Percentiles rank a stretch among this genome's conserved stretches.
Conservation (phyloP, 768 basidiomycete genomes). For the Trametes cinnabarina region DNA sequence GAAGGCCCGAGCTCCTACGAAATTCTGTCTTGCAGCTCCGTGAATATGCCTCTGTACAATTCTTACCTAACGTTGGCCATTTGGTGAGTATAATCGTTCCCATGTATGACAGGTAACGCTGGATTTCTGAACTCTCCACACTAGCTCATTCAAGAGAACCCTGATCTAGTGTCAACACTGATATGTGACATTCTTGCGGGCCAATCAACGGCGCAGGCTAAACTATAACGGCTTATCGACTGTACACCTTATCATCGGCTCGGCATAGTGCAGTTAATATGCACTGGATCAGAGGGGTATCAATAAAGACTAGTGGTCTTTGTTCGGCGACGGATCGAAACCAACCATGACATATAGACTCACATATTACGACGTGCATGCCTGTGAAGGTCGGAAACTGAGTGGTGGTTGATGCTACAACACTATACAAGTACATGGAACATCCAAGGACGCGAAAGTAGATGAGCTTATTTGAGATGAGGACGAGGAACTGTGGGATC, state of each 20-base stretch:
- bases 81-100: neutral
- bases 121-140: no score
- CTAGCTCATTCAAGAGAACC: neutral
- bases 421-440: neutral
- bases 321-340: no score
- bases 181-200: neutral
- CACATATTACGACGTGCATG: neutral
- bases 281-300: no score
- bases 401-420: neutral
- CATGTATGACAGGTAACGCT: no score
- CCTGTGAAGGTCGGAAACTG: neutral
- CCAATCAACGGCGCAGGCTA: neutral
- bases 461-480: no score
- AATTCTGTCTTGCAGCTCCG: neutral
- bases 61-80: neutral
- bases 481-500: no score
- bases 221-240: neutral
- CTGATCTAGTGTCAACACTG: neutral
- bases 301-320: no score
- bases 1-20: neutral
- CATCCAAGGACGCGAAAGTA: neutral
- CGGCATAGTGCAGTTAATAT: no score
- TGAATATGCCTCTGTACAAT: neutral
- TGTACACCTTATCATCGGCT: no score
- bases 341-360: no score